Base-by-base conservation (phyloP, 176 grass and related monocot genomes). In the Oryza glaberrima region DNA sequence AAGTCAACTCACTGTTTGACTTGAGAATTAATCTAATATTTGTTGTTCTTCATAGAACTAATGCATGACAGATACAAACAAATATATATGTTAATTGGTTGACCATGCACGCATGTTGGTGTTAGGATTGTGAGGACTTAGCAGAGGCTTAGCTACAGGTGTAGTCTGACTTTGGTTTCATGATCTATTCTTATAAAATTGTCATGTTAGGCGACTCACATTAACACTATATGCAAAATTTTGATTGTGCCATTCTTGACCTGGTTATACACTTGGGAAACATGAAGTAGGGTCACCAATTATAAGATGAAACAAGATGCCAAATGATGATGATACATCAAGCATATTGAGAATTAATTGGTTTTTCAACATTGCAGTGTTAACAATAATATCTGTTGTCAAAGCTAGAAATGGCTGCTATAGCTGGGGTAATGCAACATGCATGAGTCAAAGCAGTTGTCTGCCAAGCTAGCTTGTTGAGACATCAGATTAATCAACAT, bases 61-160 rank as follows among this genome's bases (percentile, higher is more conserved):
- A 73, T 66, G 77, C 46, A 71, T 45, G 65, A 22, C 28, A 72
- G 54, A 25, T 43, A 77, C 78, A 82, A 43, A 44, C 26, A 26
- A 17, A 26, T 14, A 49, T 49, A 49, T 23, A 67, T 41, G 28
- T 69, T 71, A 77, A 78, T 19, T 68, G 60, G 79, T 90, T 82
- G 69, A 86, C 79, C 52, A 77, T 63, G 58, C 20, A n/a, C 34
- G 34, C 28, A 38, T 41, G 67, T 78, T 48, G 68, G 36, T 74
- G 74, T 74, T 86, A 90, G 63, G 79, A 78, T 78, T 82, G 22
- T 68, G 34, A 79, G 49, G 83, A 82, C 67, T 72, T 72, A n/a
- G 10, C 38, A 51, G 46, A 41, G 19, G 20, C 25, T 80, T n/a
- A 69, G 49, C 11, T 47, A 61, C 64, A 76, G 12, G 35, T 74